Percentiles rank a stretch among this genome's conserved stretches.
Conservation (phyloP, 345 rosid species). For the Citrus trifoliata region DNA sequence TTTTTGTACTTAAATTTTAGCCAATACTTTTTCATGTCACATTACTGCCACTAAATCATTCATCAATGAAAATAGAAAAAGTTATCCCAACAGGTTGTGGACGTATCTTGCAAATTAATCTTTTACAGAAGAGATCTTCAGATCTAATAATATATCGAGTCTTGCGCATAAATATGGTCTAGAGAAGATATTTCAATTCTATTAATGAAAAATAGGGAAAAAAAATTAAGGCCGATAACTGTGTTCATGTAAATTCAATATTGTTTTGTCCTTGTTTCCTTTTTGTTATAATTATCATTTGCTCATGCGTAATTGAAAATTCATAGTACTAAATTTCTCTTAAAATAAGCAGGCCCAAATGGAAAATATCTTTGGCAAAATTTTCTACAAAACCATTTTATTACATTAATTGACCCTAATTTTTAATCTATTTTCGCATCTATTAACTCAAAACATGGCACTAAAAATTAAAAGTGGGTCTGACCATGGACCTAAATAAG, state of each 20-base stretch:
- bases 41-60: too few relatives aligned
- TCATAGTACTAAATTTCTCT: background rate
- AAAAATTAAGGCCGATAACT: background rate
- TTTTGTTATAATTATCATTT: too few relatives aligned
- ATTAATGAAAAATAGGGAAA: background rate
- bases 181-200: background rate
- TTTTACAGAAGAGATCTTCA: too few relatives aligned
- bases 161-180: background rate
- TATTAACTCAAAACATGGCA: background rate
- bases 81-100: too few relatives aligned
- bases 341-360: background rate
- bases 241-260: background rate
- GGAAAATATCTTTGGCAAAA: background rate
- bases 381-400: background rate
- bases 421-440: background rate
- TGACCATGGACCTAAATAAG: background rate
- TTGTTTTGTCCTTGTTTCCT: background rate
- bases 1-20: too few relatives aligned
- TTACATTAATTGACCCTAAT: background rate
- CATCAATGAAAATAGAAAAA: too few relatives aligned
- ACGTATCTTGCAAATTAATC: too few relatives aligned
- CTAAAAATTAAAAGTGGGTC: background rate
- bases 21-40: too few relatives aligned
- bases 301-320: background rate
- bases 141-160: too few relatives aligned